phyloP scores from a whole-genome alignment of 1,139 yeast genomes.

The Protomyces arabidopsidicola region DNA sequence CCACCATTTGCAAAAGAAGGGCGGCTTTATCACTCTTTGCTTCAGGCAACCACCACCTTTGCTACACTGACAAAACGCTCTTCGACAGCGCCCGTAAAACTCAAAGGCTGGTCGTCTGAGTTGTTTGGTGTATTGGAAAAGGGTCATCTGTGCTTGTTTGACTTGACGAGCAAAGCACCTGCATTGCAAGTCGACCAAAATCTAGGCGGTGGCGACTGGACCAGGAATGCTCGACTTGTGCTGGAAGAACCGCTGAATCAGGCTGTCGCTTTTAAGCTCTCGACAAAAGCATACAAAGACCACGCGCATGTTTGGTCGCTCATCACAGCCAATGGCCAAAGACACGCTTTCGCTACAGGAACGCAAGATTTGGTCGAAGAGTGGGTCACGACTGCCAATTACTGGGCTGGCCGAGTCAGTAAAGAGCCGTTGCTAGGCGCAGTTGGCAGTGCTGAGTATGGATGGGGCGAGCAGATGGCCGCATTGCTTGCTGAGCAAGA shows the following conservation, averaged over 20 bases:
- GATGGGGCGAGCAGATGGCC: constrained; percentile 52
- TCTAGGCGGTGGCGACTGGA: constrained; percentile 68
- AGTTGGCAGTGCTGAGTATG: constrained; percentile 72
- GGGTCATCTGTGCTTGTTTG: constrained; percentile 39
- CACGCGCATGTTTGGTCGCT: constrained; percentile 37
- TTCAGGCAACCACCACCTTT: constrained; percentile 38
- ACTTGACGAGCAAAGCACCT: constrained; percentile 34
- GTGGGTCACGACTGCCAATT: constrained; percentile 73
- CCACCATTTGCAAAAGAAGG: constrained; percentile 82
- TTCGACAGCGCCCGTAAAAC: constrained; percentile 30
- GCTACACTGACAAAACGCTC: background rate
- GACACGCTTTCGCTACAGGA: constrained; percentile 48
- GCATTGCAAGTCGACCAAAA: constrained; percentile 19
- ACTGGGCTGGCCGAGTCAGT: constrained; percentile 84
- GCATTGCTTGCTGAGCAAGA: background rate
- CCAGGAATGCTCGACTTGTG: constrained; percentile 41
- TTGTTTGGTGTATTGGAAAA: constrained; percentile 39
- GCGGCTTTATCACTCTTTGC: constrained; percentile 50
- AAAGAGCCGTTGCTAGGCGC: constrained; percentile 64
- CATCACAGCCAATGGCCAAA: constrained; percentile 40
- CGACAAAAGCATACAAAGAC: constrained; percentile 33
- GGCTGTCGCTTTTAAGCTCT: constrained; percentile 36
- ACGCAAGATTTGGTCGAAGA: constrained; percentile 64
- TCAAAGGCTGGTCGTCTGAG: constrained; percentile 36
- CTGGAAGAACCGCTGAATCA: constrained; percentile 39